Evolutionary conservation across 768 basidiomycete genomes (phyloP).

Genomic region (Rickenella mellea): DNA sequence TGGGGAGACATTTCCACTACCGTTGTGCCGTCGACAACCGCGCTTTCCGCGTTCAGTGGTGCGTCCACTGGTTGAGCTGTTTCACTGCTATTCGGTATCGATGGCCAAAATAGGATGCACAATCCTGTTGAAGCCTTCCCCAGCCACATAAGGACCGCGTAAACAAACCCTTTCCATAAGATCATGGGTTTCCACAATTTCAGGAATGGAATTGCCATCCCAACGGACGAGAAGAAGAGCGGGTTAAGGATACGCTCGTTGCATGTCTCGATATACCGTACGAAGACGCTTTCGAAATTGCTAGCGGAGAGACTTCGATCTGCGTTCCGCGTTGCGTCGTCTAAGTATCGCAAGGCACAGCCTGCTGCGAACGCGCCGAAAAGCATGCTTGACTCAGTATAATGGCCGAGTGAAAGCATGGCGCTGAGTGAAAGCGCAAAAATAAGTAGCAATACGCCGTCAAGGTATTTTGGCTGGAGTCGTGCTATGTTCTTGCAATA

Average conservation of each 20-base stretch:
- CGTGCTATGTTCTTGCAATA: conserved; percentile 3
- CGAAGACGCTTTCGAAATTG: conserved; percentile 22
- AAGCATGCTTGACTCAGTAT: conserved; percentile 49
- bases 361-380: conserved; percentile 58
- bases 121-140: conserved; percentile 42
- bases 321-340: not conserved
- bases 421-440: conserved; percentile 29
- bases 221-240: conserved; percentile 61
- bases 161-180: conserved; percentile 49
- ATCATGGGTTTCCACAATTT: conserved; percentile 25
- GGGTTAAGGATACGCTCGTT: conserved; percentile 41
- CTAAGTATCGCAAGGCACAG: conserved; percentile 29
- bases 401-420: conserved; percentile 38
- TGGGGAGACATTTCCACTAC: not conserved
- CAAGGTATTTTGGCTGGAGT: not conserved
- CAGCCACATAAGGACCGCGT: conserved; percentile 46
- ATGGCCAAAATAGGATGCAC: conserved; percentile 30
- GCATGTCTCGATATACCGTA: conserved; percentile 25
- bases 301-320: conserved; percentile 14
- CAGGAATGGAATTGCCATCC: conserved; percentile 43
- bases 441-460: conserved; percentile 19
- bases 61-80: not conserved
- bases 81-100: conserved; percentile 2
- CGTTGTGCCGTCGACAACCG: not conserved
- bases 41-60: not conserved